Evolutionary conservation across 108 stramenopile species (phyloP).

Genomic region (Epithemia pelagica): DNA sequence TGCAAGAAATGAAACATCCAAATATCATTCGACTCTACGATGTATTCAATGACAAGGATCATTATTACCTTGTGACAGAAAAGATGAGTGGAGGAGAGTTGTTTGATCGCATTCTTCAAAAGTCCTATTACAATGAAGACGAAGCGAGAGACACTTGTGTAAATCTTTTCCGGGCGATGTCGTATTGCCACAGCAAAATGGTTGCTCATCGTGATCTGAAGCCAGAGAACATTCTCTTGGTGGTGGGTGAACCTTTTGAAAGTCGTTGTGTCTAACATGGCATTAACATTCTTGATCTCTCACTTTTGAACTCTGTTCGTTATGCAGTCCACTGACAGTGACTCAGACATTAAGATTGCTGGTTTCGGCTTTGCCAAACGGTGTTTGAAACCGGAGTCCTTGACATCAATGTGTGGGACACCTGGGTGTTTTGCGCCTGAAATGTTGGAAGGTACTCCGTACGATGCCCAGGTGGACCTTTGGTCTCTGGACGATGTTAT

Average conservation of each 20-base stretch:
- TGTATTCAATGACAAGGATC: constrained; percentile 79
- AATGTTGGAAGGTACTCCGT: constrained; percentile 76
- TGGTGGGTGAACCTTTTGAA: constrained; percentile 15
- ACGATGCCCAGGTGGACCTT: constrained; percentile 92
- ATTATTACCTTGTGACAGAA: constrained; percentile 89
- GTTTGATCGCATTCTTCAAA: constrained; percentile 88
- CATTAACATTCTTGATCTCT: not conserved
- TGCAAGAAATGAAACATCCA: constrained; percentile 54
- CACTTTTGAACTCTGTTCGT: not conserved
- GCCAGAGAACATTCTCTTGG: constrained; percentile 83
- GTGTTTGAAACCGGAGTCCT: constrained; percentile 47
- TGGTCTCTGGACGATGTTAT: constrained; percentile 87
- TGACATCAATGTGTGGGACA: constrained; percentile 91
- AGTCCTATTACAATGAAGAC: constrained; percentile 78
- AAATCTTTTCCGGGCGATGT: constrained; percentile 68
- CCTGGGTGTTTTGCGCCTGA: constrained; percentile 93
- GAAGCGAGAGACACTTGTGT: constrained; percentile 68
- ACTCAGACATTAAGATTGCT: constrained; percentile 93
- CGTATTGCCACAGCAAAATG: constrained; percentile 70
- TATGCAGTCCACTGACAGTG: constrained; percentile 55
- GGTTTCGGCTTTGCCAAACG: constrained; percentile 98
- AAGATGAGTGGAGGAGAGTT: constrained; percentile 86
- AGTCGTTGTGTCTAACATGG: not conserved
- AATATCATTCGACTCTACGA: constrained; percentile 81
- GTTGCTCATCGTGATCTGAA: constrained; percentile 89